These are phyloP conservation scores for Fonsecaea erecta DNA, from an alignment of 2,329 filamentous ascomycete genomes.

Conservation along the genomic window DNA sequence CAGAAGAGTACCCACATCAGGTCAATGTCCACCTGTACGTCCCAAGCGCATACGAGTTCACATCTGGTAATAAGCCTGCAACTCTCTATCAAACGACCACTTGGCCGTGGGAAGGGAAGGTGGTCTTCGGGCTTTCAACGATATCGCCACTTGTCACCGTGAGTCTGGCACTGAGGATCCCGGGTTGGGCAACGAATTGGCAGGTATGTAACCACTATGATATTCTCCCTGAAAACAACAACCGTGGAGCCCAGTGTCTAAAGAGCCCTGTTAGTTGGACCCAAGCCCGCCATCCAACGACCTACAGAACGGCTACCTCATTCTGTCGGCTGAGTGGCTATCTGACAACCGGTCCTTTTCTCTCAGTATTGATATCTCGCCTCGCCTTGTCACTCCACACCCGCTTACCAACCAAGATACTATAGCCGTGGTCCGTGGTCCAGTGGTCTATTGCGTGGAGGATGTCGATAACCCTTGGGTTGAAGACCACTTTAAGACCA, in stretches of 20 bases:
- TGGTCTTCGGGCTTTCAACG: constrained; percentile 47
- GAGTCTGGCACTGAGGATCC: constrained; percentile 50
- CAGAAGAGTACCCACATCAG: too few relatives aligned
- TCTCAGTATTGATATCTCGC: constrained; percentile 54
- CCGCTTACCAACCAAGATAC: constrained; percentile 62
- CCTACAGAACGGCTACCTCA: constrained; percentile 57
- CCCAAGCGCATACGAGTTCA: constrained; percentile 52
- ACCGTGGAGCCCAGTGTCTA: too few relatives aligned
- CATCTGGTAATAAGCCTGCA: constrained; percentile 44
- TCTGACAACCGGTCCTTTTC: constrained; percentile 49
- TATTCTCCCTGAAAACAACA: too few relatives aligned
- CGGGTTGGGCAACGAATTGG: constrained; percentile 54
- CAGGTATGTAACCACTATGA: constrained; percentile 37
- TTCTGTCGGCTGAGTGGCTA: constrained; percentile 50
- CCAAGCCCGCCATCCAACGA: constrained; percentile 43
- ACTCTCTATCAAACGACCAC: constrained; percentile 56
- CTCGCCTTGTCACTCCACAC: constrained; percentile 58
- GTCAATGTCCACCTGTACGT: constrained; percentile 64
- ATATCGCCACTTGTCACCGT: background rate
- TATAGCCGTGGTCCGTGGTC: constrained; percentile 60
- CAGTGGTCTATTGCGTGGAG: constrained; percentile 65
- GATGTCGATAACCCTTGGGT: constrained; percentile 64
- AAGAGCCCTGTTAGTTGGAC: too few relatives aligned
- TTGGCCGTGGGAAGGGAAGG: constrained; percentile 63
- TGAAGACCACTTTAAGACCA: constrained; percentile 58